Conservation (phyloP, 1,139 yeast species). For the Pichia sp. region DNA sequence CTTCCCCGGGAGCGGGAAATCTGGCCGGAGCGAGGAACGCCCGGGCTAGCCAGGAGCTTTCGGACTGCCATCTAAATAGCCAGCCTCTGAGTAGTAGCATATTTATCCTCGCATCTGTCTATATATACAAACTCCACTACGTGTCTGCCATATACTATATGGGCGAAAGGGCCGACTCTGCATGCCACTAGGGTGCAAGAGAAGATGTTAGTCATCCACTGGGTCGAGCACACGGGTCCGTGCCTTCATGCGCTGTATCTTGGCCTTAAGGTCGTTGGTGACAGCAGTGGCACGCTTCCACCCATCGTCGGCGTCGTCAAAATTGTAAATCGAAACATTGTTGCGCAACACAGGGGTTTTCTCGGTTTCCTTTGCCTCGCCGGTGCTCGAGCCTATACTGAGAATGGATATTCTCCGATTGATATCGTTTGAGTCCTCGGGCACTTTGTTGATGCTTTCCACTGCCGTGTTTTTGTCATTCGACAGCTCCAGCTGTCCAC, state of each 20-base stretch:
- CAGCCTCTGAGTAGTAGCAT: no score
- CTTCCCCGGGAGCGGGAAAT: not conserved
- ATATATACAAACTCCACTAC: no score
- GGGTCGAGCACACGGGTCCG: conserved; percentile 38
- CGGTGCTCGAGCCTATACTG: conserved; percentile 21
- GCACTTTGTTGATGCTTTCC: conserved; percentile 20
- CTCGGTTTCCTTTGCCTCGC: conserved; percentile 11
- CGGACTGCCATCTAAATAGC: no score
- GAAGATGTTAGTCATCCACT: conserved; percentile 5
- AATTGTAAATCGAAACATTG: conserved; percentile 25
- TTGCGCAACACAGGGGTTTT: not conserved
- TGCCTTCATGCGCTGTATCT: conserved; percentile 88
- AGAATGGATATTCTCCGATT: conserved; percentile 29
- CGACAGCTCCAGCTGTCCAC: conserved; percentile 8
- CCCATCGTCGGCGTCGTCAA: conserved; percentile 58
- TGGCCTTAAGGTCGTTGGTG: conserved; percentile 72
- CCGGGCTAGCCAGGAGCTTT: no score
- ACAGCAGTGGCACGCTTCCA: conserved; percentile 92
- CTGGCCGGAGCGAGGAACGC: not conserved
- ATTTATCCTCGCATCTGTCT: no score
- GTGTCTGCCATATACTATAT: no score
- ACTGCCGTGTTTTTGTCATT: not conserved
- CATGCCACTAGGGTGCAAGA: not conserved
- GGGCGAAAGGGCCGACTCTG: no score
- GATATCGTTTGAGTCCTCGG: conserved; percentile 22